phyloP scores from a whole-genome alignment of 176 grass and related monocot species.

The Juncus inflexus region DNA sequence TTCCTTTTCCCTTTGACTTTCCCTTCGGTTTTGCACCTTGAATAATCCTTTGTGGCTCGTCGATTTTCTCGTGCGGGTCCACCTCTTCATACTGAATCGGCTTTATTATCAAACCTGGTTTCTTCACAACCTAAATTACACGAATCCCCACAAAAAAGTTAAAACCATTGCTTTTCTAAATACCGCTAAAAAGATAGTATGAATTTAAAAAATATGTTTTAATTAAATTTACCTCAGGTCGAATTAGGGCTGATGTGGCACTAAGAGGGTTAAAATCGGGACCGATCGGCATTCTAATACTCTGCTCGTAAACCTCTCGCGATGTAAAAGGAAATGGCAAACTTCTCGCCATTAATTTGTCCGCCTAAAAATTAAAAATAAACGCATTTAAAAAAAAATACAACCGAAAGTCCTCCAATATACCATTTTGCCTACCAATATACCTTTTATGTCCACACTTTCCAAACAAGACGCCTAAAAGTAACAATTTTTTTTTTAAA shows the following conservation, averaged over 20 bases:
- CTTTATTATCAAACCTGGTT: constrained; percentile 71
- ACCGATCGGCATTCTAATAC: constrained; percentile 91
- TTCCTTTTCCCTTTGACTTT: constrained; percentile 36
- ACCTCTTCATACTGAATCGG: constrained; percentile 81
- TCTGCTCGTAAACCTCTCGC: constrained; percentile 79
- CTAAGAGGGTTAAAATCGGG: constrained; percentile 84
- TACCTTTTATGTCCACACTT: not conserved
- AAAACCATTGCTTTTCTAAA: not conserved
- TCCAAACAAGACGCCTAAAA: too few species aligned
- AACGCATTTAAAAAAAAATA: constrained; percentile 21
- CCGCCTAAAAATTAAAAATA: constrained; percentile 42
- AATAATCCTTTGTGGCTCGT: constrained; percentile 60
- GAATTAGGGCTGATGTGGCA: constrained; percentile 63
- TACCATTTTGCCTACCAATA: too few species aligned
- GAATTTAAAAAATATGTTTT: constrained; percentile 14
- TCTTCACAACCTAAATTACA: constrained; percentile 81
- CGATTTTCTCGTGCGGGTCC: constrained; percentile 57
- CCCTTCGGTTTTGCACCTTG: constrained; percentile 47
- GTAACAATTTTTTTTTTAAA: too few species aligned
- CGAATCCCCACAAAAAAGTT: constrained; percentile 1
- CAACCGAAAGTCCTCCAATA: constrained; percentile 5
- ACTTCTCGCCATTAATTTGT: constrained; percentile 56
- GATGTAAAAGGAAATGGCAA: constrained; percentile 79
- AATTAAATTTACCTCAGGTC: constrained; percentile 62
- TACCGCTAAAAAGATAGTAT: too few species aligned